phyloP scores from a whole-genome alignment of 495 filamentous ascomycete species.

The Penicillium mononematosum region DNA sequence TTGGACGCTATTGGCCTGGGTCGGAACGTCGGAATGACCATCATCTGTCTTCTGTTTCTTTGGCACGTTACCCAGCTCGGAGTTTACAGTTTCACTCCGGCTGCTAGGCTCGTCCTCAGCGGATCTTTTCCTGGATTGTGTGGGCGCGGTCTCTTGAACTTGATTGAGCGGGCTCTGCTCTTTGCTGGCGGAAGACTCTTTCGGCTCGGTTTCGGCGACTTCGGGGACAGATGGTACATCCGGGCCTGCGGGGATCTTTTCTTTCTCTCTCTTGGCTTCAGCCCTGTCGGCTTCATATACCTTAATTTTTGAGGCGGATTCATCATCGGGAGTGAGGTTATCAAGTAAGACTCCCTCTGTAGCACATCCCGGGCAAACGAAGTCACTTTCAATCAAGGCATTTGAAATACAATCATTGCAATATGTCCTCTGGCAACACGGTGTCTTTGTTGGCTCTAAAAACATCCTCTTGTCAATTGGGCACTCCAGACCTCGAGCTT shows the following conservation, averaged over 20 bases:
- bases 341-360: conserved; percentile 90
- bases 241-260: conserved; percentile 45
- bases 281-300: conserved; percentile 72
- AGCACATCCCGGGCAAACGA: conserved; percentile 88
- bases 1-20: conserved; percentile 7
- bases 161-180: conserved; percentile 41
- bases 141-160: conserved; percentile 24
- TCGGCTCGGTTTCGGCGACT: conserved; percentile 18
- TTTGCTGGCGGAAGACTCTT: conserved; percentile 14
- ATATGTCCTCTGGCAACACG: conserved; percentile 95
- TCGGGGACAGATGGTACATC: conserved; percentile 36
- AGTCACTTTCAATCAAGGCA: conserved; percentile 95
- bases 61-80: conserved; percentile 19
- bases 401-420: conserved; percentile 99
- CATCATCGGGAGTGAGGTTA: conserved; percentile 79
- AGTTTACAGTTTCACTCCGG: conserved; percentile 14
- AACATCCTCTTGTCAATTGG: conserved; percentile 95
- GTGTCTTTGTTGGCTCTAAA: conserved; percentile 95
- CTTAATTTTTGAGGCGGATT: conserved; percentile 72
- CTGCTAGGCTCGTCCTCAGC: conserved; percentile 66
- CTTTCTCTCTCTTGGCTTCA: conserved; percentile 59
- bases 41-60: conserved; percentile 41
- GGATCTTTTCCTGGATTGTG: conserved; percentile 68
- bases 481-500: conserved; percentile 86
- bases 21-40: conserved; percentile 7